Conservation (phyloP, 306 rosid species). For the Castanospermum australe region DNA sequence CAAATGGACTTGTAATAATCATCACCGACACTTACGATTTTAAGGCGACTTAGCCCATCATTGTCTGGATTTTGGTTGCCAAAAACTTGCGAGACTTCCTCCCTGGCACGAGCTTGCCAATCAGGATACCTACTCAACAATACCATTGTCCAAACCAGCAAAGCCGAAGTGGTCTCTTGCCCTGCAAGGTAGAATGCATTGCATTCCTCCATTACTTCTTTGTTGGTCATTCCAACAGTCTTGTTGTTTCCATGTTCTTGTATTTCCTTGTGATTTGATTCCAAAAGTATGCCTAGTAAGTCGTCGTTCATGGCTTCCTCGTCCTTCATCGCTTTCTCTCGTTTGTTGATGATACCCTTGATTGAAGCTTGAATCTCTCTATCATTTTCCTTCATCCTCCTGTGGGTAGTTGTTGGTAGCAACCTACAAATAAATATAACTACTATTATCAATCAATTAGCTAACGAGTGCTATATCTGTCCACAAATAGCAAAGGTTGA, state of each 20-base stretch:
- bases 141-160: conserved; percentile 48
- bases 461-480: too few species aligned
- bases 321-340: conserved; percentile 23
- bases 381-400: conserved; percentile 26
- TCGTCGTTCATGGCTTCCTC: conserved; percentile 27
- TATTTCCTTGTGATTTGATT: conserved; percentile 32
- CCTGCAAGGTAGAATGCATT: conserved; percentile 43
- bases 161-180: conserved; percentile 44
- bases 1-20: too few species aligned
- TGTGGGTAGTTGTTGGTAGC: conserved; percentile 38
- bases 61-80: conserved; percentile 27
- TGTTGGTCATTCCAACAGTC: conserved; percentile 31
- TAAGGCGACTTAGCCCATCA: conserved; percentile 33
- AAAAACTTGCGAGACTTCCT: conserved; percentile 36
- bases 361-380: conserved; percentile 14
- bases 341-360: too few species aligned
- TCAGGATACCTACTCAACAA: conserved; percentile 4
- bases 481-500: too few species aligned
- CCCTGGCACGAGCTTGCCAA: conserved; percentile 51
- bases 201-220: conserved; percentile 46
- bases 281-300: conserved; percentile 32
- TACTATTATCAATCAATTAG: too few species aligned
- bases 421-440: not conserved
- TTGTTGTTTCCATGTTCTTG: conserved; percentile 30
- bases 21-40: conserved; percentile 33